A percentile compares a stretch with the other conserved stretches of the same genome.
Evolutionary conservation across 805 yeast species (phyloP).

Genomic region (Candida suzukii): DNA sequence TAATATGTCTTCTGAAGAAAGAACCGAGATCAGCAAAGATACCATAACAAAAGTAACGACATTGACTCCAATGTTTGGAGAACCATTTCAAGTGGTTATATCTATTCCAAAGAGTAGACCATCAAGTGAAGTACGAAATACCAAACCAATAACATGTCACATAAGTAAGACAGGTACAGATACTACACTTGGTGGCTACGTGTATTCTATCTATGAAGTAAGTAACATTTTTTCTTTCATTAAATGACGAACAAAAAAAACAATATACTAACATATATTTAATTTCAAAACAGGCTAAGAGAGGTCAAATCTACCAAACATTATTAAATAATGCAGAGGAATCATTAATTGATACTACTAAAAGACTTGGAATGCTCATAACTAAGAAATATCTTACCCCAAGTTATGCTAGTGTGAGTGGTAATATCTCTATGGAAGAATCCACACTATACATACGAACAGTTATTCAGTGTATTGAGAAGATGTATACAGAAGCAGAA

Average conservation of each 20-base stretch:
- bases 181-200: conserved; percentile 32
- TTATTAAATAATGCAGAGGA: conserved; percentile 36
- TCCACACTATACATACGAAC: conserved; percentile 21
- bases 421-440: conserved; percentile 28
- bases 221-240: conserved; percentile 6
- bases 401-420: conserved; percentile 38
- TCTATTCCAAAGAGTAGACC: conserved; percentile 14
- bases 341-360: conserved; percentile 33
- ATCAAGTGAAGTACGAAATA: conserved; percentile 7
- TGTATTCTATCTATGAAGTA: conserved; percentile 33
- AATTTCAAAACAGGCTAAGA: conserved; percentile 2
- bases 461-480: conserved; percentile 5
- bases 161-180: conserved; percentile 25
- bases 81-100: conserved; percentile 17
- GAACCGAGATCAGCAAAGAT: neutral
- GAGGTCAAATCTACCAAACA: conserved; percentile 31
- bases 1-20: neutral
- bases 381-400: conserved; percentile 34
- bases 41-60: conserved; percentile 13
- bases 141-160: conserved; percentile 30
- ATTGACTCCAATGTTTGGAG: conserved; percentile 18
- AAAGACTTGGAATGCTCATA: conserved; percentile 33
- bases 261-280: conserved; percentile 1
- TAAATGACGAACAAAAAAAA: no score
- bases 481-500: neutral